Base-by-base conservation (phyloP, 1,284 basidiomycete genomes). In the Trichosporon faecale region DNA sequence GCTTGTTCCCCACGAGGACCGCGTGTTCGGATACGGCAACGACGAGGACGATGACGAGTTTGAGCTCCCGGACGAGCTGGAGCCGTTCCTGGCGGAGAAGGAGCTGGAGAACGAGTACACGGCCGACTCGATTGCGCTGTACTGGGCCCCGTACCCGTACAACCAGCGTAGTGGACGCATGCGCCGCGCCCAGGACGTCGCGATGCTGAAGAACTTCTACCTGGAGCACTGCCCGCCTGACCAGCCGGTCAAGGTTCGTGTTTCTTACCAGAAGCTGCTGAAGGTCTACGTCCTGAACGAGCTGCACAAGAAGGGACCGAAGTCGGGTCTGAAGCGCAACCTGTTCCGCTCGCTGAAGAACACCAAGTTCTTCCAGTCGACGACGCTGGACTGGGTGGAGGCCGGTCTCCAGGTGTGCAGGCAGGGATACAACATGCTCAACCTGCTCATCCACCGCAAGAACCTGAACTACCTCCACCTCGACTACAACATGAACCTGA, bases 391-490 rank as follows among this genome's bases (percentile, higher is more conserved):
- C 84, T 99, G 97, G 97, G 96, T 99, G 35, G 97, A 99, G 84
- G 97, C 96, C 3, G 97, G 97, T 79, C 85, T 99, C 72, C 97
- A 99, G 85, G 97, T 99, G 68, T 97, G 95, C 85, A 87, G 96
- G 75, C 97, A 99, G 82, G 96, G 96, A 37, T 99, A 98, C 86
- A 99, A 99, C 85, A 99, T 99, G 97, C 86, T 99, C 74, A 99
- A 99, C 84, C 86, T 99, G 37, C 87, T 99, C 72, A 99, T 99
- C 77, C 97, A 99, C 85, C 95, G 97, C 83, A 99, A 99, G 91
- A 98, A 98, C 82, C 85, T 99, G 83, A 98, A 98, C 82, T 98
- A 98, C 83, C 81, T 86, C 14, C 85, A 86, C 76, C 81, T 86
- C 71, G 85, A 86, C 75, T 86, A 85, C 82, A 86, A 86, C 79